A percentile compares a stretch with the other conserved stretches of the same genome.
Evolutionary conservation across 306 rosid species (phyloP).

Genomic region (Canavalia ensiformis): DNA sequence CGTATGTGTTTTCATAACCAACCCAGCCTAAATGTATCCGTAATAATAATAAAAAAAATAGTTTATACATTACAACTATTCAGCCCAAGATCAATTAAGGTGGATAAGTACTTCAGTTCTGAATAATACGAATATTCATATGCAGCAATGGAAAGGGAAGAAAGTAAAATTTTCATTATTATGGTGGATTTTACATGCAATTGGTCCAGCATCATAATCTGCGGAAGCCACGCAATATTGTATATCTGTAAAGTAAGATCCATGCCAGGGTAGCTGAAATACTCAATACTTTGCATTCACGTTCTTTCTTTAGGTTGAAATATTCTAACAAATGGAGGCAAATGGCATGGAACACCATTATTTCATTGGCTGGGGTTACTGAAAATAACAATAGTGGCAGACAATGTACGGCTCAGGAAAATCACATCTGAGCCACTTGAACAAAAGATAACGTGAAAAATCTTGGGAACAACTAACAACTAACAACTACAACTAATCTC

Average conservation of each 20-base stretch:
- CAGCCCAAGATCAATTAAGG: no score
- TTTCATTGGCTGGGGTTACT: conserved; percentile 46
- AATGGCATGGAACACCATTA: conserved; percentile 42
- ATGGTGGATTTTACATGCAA: conserved; percentile 26
- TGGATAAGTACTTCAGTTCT: background rate
- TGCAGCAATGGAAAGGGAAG: background rate
- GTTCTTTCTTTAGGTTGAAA: background rate
- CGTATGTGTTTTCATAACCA: no score
- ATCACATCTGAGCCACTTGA: conserved; percentile 63
- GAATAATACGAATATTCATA: background rate
- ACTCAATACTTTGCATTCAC: conserved; percentile 7
- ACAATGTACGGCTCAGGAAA: conserved; percentile 65
- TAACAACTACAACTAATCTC: conserved; percentile 42
- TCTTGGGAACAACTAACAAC: background rate
- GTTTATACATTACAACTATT: no score
- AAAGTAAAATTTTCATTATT: background rate
- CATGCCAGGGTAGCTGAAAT: background rate
- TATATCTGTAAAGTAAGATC: conserved; percentile 8
- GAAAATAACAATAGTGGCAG: conserved; percentile 60
- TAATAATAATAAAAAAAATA: no score
- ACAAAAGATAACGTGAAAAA: conserved; percentile 47
- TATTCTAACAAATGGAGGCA: conserved; percentile 13
- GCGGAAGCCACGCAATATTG: conserved; percentile 10
- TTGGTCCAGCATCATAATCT: conserved; percentile 29
- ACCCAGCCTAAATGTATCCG: no score